Base-by-base conservation (phyloP, 2,329 filamentous ascomycete genomes). In the Elsinoe batatas region DNA sequence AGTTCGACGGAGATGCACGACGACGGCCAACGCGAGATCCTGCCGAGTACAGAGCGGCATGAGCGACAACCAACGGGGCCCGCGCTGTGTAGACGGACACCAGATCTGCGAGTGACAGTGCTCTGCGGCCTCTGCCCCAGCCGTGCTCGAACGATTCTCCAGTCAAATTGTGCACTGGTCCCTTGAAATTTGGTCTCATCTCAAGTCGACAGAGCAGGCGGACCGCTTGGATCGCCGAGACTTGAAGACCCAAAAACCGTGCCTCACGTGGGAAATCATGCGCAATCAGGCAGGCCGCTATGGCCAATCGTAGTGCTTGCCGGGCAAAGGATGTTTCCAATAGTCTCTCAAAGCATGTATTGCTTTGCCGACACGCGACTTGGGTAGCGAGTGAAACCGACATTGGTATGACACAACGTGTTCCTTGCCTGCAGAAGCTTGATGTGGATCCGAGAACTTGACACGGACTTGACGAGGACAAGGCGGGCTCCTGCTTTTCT, bases 251-350 rank as follows among this genome's bases (percentile, higher is more conserved):
- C 26, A 30, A 12, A 38, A 38, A 49, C 44, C 26, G 44, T 49
- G 44, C 44, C 44, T 49, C 44, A 35, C 44, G 44, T 49, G 44
- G 44, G 44, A 35, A 33, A 49, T 35, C 26, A 49, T 49, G 26
- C 26, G 26, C 44, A 49, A 49, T 49, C 44, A 49, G 30, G 44
- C 26, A 49, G 44, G 44, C 44, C 17, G 17, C n/a, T 12, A 13
- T 12, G 15, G 15, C 44, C 44, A 49, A 49, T 49, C 44, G 44
- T 20, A 17, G 30, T 33, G 12, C 18, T 33, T 49, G 44, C 44
- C 44, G 44, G 22, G 13, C 20, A 18, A 38, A 10, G 44, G 33
- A 33, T 49, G 18, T 49, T 33, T 49, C 26, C 44, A 35, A 33
- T 33, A 49, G 30, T 35, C 44, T 49, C 26, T 35, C 26, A 30